Conservation (phyloP, 768 basidiomycete species). For the Boletus bicolor region DNA sequence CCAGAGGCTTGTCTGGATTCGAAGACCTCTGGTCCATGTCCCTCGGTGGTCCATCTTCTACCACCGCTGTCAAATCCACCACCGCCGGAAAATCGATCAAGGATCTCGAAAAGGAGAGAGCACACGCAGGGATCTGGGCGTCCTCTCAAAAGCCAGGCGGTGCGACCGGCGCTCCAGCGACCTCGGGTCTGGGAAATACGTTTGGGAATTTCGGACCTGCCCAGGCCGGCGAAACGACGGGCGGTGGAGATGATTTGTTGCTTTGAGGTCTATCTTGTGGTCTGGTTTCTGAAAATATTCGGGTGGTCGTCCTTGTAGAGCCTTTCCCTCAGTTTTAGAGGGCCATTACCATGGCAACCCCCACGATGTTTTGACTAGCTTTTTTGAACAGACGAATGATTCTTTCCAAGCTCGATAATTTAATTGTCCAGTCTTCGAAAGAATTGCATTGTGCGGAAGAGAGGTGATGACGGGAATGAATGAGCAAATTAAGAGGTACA, state of each 20-base stretch:
- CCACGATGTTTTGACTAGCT: neutral
- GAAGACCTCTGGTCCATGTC: slow-evolving; percentile 90
- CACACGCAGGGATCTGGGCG: slow-evolving; percentile 76
- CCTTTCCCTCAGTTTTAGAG: slow-evolving; percentile 7
- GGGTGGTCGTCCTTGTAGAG: neutral
- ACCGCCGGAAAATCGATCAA: slow-evolving; percentile 71
- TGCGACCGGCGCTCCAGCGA: slow-evolving; percentile 5
- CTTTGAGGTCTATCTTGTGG: slow-evolving; percentile 26
- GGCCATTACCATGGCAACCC: neutral
- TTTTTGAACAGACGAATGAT: neutral
- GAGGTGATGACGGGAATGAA: slow-evolving; percentile 15
- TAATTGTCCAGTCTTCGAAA: slow-evolving; percentile 16
- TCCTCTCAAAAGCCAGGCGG: slow-evolving; percentile 26
- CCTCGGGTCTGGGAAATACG: slow-evolving; percentile 13
- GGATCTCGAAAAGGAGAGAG: slow-evolving; percentile 87
- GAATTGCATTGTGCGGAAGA: slow-evolving; percentile 21
- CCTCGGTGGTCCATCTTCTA: slow-evolving; percentile 46
- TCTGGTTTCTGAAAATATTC: neutral
- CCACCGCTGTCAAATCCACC: slow-evolving; percentile 34
- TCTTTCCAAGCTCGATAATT: slow-evolving; percentile 1
- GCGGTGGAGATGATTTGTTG: slow-evolving; percentile 42
- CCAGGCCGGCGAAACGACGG: slow-evolving; percentile 16
- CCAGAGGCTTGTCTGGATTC: slow-evolving; percentile 56
- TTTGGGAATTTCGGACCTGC: slow-evolving; percentile 36
- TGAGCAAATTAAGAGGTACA: slow-evolving; percentile 35